Evolutionary conservation across 805 yeast species (phyloP).

Genomic region (Torulaspora franciscae): DNA sequence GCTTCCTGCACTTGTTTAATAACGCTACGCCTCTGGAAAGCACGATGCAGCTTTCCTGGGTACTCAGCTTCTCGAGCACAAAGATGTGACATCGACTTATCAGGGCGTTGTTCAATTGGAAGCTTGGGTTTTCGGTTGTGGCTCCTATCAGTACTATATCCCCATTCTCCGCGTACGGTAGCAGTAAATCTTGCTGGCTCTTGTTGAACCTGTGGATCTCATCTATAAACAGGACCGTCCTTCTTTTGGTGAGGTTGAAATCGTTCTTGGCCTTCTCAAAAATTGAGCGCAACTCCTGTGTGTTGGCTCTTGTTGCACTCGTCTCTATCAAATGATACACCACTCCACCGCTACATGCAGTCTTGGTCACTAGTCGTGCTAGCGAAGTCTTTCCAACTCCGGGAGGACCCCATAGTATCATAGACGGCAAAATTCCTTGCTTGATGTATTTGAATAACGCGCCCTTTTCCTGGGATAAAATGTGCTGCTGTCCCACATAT

Average conservation of each 20-base stretch:
- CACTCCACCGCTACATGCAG: conserved; percentile 18
- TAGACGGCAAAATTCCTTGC: conserved; percentile 65
- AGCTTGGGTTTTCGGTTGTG: conserved; percentile 93
- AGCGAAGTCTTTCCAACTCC: conserved; percentile 90
- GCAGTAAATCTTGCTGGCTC: conserved; percentile 80
- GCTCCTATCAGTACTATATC: conserved; percentile 83
- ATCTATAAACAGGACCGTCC: conserved; percentile 77
- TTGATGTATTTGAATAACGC: conserved; percentile 59
- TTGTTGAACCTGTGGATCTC: conserved; percentile 88
- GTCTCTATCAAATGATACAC: conserved; percentile 61
- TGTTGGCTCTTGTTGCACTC: conserved; percentile 68
- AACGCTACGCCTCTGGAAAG: conserved; percentile 54
- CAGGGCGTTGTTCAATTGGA: conserved; percentile 74
- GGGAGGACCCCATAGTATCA: conserved; percentile 93
- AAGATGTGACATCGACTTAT: conserved; percentile 81
- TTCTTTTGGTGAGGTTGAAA: conserved; percentile 41
- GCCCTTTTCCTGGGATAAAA: conserved; percentile 59
- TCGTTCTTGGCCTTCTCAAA: conserved; percentile 43
- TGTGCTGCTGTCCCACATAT: conserved; percentile 80
- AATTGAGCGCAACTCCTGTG: conserved; percentile 56
- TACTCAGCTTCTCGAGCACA: conserved; percentile 51
- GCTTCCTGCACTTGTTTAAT: conserved; percentile 54
- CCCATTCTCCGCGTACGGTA: conserved; percentile 83
- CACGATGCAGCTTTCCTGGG: conserved; percentile 48
- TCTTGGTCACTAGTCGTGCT: conserved; percentile 47